Conservation (phyloP, 148 eudicot species). For the Rhododendron ferrugineum region DNA sequence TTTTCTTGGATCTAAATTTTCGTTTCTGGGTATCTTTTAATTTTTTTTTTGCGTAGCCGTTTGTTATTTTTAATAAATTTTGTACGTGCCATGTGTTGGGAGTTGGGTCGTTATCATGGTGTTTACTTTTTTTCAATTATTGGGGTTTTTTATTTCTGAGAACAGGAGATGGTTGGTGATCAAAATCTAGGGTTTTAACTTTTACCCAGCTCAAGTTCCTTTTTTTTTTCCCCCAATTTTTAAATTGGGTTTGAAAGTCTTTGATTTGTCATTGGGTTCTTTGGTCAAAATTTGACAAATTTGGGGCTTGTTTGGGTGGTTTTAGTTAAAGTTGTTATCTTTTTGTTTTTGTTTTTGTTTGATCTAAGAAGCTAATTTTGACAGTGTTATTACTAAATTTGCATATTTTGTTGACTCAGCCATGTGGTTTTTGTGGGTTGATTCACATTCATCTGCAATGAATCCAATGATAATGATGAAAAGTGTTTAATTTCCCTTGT, state of each 20-base stretch:
- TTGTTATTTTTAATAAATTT: not conserved
- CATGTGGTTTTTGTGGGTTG: constrained; percentile 5
- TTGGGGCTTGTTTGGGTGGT: not conserved
- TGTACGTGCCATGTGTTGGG: constrained; percentile 8
- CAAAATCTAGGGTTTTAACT: constrained; percentile 3
- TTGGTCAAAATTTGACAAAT: constrained; percentile 1
- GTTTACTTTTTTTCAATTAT: constrained; percentile 13
- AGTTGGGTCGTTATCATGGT: constrained; percentile 12
- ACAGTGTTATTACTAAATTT: not conserved
- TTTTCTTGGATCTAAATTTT: constrained; percentile 1
- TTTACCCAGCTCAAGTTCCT: not conserved
- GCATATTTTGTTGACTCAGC: constrained; percentile 11
- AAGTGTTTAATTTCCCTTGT: not conserved
- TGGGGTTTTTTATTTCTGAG: not conserved
- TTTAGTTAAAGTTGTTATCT: not conserved
- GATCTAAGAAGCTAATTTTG: constrained; percentile 4
- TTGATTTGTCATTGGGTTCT: not conserved
- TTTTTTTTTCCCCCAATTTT: not conserved
- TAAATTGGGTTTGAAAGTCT: not conserved
- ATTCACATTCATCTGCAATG: not conserved
- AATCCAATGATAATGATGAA: not conserved
- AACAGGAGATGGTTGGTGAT: constrained; percentile 9
- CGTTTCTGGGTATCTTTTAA: constrained; percentile 1
- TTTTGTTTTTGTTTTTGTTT: no score
- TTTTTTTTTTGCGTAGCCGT: not conserved